Percentiles rank a stretch among this genome's conserved stretches.
Conservation (phyloP, 441 rosid species). For the California macrophylla region DNA sequence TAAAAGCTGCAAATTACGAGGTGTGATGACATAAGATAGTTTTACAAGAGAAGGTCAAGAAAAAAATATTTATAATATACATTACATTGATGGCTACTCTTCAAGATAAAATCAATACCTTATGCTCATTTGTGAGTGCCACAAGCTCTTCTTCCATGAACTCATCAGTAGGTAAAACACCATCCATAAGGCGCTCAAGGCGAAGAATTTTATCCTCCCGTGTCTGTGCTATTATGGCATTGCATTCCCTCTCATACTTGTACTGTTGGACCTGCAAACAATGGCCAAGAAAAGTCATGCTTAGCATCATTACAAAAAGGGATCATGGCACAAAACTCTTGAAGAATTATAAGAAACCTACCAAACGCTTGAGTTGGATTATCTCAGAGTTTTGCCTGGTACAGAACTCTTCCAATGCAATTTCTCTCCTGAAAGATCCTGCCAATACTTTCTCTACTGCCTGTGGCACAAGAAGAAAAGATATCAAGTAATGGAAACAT, state of each 20-base stretch:
- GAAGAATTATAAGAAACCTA: slow-evolving; percentile 27
- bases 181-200: slow-evolving; percentile 92
- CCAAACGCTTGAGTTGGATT: slow-evolving; percentile 91
- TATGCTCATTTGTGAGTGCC: slow-evolving; percentile 64
- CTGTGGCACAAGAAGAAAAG: slow-evolving; percentile 28
- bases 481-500: slow-evolving; percentile 13
- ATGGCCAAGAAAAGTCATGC: slow-evolving; percentile 18
- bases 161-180: slow-evolving; percentile 78
- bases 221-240: slow-evolving; percentile 75
- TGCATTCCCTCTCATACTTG: slow-evolving; percentile 98
- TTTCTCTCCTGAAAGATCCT: slow-evolving; percentile 95
- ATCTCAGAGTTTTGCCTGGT: slow-evolving; percentile 85
- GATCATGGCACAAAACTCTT: neutral
- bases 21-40: slow-evolving; percentile 16
- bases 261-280: slow-evolving; percentile 79
- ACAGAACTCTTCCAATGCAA: slow-evolving; percentile 92
- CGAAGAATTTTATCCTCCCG: slow-evolving; percentile 89
- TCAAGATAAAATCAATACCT: slow-evolving; percentile 36
- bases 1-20: slow-evolving; percentile 51
- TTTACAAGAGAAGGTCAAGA: slow-evolving; percentile 7
- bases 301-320: slow-evolving; percentile 9
- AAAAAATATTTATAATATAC: neutral
- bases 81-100: neutral
- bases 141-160: slow-evolving; percentile 79
- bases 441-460: slow-evolving; percentile 95